These are phyloP conservation scores for Aspergillus spinulosporus DNA, from an alignment of 2,329 filamentous ascomycete genomes.

Conservation along the genomic window DNA sequence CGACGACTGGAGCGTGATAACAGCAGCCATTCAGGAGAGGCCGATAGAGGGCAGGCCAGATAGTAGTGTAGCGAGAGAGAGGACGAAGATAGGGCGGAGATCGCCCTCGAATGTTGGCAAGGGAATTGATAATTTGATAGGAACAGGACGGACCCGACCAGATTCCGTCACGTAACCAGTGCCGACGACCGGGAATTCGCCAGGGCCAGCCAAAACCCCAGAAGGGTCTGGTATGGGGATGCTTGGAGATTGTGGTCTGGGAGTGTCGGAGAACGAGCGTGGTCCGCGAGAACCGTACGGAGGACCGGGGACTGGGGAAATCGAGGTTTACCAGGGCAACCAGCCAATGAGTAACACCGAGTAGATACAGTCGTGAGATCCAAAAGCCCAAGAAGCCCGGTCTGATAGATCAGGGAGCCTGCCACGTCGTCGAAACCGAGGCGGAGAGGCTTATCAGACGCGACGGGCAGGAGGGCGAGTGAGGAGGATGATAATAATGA, in stretches of 20 bases:
- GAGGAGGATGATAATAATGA: constrained; percentile 3
- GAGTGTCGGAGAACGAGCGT: not conserved
- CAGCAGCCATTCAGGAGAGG: constrained; percentile 36
- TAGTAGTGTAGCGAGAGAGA: not conserved
- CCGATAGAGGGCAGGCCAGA: constrained; percentile 13
- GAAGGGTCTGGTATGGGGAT: constrained; percentile 7
- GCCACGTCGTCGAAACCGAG: constrained; percentile 22
- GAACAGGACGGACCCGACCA: constrained; percentile 7
- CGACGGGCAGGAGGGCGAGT: constrained; percentile 3
- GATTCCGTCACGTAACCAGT: constrained; percentile 23
- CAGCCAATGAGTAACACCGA: constrained; percentile 21
- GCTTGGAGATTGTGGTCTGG: not conserved
- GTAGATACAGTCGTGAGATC: not conserved
- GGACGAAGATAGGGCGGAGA: constrained; percentile 12
- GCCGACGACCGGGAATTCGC: constrained; percentile 15
- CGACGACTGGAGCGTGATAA: constrained; percentile 44
- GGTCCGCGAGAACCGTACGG: too few relatives aligned
- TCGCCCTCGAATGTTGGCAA: not conserved
- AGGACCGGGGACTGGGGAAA: too few relatives aligned
- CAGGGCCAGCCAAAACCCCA: constrained; percentile 19
- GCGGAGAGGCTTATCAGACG: constrained; percentile 30
- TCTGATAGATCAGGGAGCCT: not conserved
- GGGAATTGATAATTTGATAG: constrained; percentile 4
- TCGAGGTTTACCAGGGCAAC: too few relatives aligned
- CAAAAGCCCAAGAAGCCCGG: not conserved